A percentile compares a stretch with the other conserved stretches of the same genome.
Conservation (phyloP, 495 filamentous ascomycete genomes). For the Tuber melanosporum region DNA sequence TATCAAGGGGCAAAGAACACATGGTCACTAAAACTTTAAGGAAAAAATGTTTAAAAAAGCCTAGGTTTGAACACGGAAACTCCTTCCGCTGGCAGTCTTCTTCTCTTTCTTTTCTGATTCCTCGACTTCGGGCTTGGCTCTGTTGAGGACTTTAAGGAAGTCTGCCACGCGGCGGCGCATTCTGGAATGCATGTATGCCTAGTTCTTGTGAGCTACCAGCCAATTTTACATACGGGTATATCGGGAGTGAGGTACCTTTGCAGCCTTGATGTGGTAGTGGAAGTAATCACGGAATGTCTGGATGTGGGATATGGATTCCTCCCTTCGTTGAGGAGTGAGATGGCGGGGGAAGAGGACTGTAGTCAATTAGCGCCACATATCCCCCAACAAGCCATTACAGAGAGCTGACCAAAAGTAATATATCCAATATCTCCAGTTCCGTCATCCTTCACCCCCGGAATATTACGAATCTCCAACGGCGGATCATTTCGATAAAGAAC, state of each 20-base stretch:
- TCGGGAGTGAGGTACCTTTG: constrained; percentile 56
- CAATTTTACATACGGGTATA: background rate
- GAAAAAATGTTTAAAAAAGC: background rate
- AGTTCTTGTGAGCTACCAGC: constrained; percentile 8
- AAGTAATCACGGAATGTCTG: constrained; percentile 99
- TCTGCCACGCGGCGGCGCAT: constrained; percentile 97
- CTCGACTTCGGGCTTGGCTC: constrained; percentile 69
- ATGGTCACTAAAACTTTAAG: background rate
- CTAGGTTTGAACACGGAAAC: constrained; percentile 67
- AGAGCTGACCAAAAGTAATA: constrained; percentile 80
- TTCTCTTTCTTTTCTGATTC: constrained; percentile 96
- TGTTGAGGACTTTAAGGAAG: constrained; percentile 88
- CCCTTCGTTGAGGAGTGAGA: constrained; percentile 77
- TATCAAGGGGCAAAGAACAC: background rate
- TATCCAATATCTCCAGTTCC: constrained; percentile 83
- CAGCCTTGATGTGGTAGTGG: constrained; percentile 99
- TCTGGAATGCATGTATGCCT: constrained; percentile 95
- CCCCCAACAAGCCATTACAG: background rate
- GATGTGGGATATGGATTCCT: constrained; percentile 95
- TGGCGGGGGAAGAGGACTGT: constrained; percentile 94
- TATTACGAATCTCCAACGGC: constrained; percentile 78
- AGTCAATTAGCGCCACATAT: background rate
- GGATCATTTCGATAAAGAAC: constrained; percentile 96
- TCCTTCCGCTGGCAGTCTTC: constrained; percentile 94
- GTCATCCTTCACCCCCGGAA: constrained; percentile 69